phyloP scores from a whole-genome alignment of 257 asterid species.

The Salvia miltiorrhiza region DNA sequence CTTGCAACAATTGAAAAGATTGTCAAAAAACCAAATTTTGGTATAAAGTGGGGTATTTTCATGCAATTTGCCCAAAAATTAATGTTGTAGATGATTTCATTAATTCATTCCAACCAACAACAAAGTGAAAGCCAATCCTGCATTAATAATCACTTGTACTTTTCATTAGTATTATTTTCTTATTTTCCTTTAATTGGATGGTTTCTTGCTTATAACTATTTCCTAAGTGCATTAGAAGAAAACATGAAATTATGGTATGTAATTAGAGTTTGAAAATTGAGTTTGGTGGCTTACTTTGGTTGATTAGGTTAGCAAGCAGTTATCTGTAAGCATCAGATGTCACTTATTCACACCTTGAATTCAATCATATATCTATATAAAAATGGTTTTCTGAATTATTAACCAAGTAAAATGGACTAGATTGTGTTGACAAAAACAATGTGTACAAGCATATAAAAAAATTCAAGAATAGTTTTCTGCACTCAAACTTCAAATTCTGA shows the following conservation, averaged over 20 bases:
- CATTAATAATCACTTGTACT: background rate
- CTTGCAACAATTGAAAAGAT: no score
- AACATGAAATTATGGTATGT: background rate
- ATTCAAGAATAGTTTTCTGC: background rate
- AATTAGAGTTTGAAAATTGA: conserved; percentile 13
- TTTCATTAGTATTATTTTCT: background rate
- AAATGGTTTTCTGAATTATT: background rate
- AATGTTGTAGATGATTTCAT: no score
- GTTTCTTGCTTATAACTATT: background rate
- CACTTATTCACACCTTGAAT: conserved; percentile 10
- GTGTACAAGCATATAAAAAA: background rate
- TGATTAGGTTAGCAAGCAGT: conserved; percentile 44
- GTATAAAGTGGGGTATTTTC: no score
- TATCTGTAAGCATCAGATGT: conserved; percentile 14
- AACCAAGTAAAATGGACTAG: background rate
- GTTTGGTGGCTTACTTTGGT: conserved; percentile 37
- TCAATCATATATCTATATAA: background rate
- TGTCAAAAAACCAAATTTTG: no score
- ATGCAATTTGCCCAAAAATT: no score
- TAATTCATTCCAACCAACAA: conserved; percentile 9
- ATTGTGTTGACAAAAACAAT: background rate
- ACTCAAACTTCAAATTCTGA: background rate
- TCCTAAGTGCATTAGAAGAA: background rate
- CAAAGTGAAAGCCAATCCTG: conserved; percentile 11
- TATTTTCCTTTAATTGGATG: background rate